Base-by-base conservation (phyloP, 1,139 yeast genomes). In the Candida glucosophila region DNA sequence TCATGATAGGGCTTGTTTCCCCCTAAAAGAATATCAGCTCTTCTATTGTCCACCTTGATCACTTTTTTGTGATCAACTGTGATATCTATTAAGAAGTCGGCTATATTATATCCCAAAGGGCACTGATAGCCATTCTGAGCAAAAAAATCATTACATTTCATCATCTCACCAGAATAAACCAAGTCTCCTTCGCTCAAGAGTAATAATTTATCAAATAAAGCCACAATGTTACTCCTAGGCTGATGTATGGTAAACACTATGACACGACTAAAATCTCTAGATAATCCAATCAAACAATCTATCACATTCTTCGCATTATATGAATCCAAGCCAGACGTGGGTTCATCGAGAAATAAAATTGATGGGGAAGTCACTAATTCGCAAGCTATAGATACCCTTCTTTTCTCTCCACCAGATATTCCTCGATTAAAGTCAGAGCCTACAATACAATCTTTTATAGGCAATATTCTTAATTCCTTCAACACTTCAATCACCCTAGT, bases 161-260 rank as follows among this genome's bases (percentile, higher is more conserved):
- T 59, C 72, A 77, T 74, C 12, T 77, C 82, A 10, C 98, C 98
- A 0, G 95, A 82, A 47, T 81, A 90, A 2, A 88, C 78, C 47
- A 85, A 58, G 39, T 77, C 77, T 33, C 98, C 98, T 36, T 79
- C 79, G 20, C 95, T 82, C 28, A 90, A 63, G 26, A 90, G 58
- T 2, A 90, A 52, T 28, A 90, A 64, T 38, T 79, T 78, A 47
- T 88, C 96, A 54, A 90, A 90, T 29, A 85, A 57, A 0, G 95
- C 76, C 15, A 90, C 96, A 47, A 90, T 88, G 43, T 90, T 90
- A 34, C 95, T 83, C 47, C 98, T 71, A n/a, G 98, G 98, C 48
- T 90, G 98, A 55, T 90, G 98, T 37, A 90, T 90, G 0, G 98
- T 85, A 47, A 90, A 79, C 1, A 90, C 74, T 24, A 90, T 77